A percentile compares a stretch with the other conserved stretches of the same genome.
Conservation (phyloP, 164 flowering plant species). For the Aristolochia fimbriata region DNA sequence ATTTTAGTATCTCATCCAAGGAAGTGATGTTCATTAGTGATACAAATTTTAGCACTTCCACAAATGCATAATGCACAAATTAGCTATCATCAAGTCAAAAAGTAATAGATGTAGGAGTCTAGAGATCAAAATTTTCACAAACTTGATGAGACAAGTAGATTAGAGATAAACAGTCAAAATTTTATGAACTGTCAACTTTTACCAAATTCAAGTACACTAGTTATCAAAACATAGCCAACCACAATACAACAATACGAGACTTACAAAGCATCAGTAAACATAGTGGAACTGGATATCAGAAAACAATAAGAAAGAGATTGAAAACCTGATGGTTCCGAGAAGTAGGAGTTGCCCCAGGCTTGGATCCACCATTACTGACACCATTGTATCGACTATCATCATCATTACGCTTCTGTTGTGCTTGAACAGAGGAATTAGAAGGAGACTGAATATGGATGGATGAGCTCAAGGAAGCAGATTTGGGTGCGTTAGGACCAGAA, state of each 20-base stretch:
- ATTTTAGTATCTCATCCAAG: no score
- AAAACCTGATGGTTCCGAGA: slow-evolving; percentile 31
- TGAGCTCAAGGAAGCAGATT: slow-evolving; percentile 33
- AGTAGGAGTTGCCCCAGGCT: slow-evolving; percentile 16
- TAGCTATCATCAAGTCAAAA: not conserved
- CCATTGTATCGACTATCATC: slow-evolving; percentile 30
- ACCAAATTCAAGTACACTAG: no score
- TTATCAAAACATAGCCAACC: no score
- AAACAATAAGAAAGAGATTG: not conserved
- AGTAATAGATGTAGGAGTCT: not conserved
- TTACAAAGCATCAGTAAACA: no score
- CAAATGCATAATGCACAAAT: no score
- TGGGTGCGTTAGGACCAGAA: slow-evolving; percentile 15
- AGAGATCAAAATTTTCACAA: not conserved
- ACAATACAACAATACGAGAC: no score
- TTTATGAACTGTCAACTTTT: not conserved
- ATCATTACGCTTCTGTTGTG: slow-evolving; percentile 18
- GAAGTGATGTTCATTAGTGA: no score
- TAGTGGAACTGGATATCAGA: no score
- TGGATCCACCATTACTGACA: slow-evolving; percentile 23
- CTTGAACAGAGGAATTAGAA: slow-evolving; percentile 15
- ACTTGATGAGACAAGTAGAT: not conserved
- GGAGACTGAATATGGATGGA: slow-evolving; percentile 44
- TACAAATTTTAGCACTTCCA: not conserved
- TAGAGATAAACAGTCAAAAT: not conserved